A percentile compares a stretch with the other conserved stretches of the same genome.
Conservation (phyloP, 2,329 filamentous ascomycete species). For the Trichoderma simmonsii region DNA sequence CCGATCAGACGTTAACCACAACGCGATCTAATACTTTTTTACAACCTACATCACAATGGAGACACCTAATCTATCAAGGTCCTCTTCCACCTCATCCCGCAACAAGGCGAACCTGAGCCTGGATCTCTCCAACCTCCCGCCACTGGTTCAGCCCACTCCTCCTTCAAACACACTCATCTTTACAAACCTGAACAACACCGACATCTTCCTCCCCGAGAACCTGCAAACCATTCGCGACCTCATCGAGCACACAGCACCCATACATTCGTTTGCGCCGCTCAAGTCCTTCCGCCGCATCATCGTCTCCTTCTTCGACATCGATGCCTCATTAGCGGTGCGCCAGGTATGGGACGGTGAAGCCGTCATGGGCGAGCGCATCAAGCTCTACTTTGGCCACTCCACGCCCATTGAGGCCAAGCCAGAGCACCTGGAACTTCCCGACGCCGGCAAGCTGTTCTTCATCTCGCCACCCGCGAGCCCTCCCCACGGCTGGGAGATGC, state of each 20-base stretch:
- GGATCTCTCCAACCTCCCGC: constrained; percentile 70
- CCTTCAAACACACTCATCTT: constrained; percentile 82
- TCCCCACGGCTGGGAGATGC: constrained; percentile 67
- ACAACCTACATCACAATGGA: constrained; percentile 31
- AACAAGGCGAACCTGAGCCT: constrained; percentile 58
- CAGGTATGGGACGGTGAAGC: constrained; percentile 70
- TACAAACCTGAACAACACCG: constrained; percentile 70
- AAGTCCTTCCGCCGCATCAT: constrained; percentile 81
- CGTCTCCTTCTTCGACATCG: constrained; percentile 69
- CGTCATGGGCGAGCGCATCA: constrained; percentile 66
- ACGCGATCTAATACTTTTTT: neutral
- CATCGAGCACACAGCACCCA: constrained; percentile 64
- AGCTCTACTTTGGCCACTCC: constrained; percentile 65
- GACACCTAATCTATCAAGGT: constrained; percentile 38
- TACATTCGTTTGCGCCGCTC: constrained; percentile 76
- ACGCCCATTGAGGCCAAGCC: constrained; percentile 55
- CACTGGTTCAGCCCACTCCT: constrained; percentile 66
- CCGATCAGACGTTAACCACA: neutral
- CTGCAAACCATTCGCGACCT: constrained; percentile 70
- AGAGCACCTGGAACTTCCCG: constrained; percentile 62
- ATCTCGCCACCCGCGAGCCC: constrained; percentile 67
- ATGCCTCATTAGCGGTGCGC: constrained; percentile 68
- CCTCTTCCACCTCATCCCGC: constrained; percentile 46
- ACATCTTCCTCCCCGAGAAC: constrained; percentile 72
- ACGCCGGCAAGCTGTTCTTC: constrained; percentile 70